Conservation (phyloP, 495 filamentous ascomycete species). For the Eremomyces bilateralis region DNA sequence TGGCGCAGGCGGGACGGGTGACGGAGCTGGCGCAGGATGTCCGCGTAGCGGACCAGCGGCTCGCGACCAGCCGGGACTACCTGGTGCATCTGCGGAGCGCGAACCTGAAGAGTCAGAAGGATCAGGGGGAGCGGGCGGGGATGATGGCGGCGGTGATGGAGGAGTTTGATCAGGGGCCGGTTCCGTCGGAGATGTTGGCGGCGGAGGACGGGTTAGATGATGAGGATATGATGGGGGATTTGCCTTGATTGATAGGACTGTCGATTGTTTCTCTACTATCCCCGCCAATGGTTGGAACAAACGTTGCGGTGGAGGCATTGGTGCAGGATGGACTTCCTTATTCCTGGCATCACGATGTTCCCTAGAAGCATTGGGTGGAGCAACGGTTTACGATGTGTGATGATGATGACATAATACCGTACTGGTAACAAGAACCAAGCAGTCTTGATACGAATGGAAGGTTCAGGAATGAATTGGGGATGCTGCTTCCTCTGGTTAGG, state of each 20-base stretch:
- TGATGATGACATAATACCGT: no score
- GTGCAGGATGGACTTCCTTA: no score
- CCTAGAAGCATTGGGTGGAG: no score
- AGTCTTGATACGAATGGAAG: no score
- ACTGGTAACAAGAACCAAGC: no score
- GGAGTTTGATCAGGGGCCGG: constrained; percentile 7
- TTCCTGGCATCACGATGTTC: no score
- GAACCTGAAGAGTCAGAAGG: constrained; percentile 9
- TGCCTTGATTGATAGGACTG: constrained; percentile 9
- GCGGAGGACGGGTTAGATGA: constrained; percentile 7
- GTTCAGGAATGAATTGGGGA: no score
- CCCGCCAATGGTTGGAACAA: no score
- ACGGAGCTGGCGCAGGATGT: not conserved
- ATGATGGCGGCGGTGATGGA: constrained; percentile 4
- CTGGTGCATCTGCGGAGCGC: constrained; percentile 11
- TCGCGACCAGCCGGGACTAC: constrained; percentile 18
- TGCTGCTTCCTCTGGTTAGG: no score
- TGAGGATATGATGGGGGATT: constrained; percentile 19
- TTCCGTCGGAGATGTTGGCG: not conserved
- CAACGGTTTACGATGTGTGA: no score
- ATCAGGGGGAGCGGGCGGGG: constrained; percentile 3
- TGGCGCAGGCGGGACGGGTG: constrained; percentile 10
- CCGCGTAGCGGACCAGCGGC: constrained; percentile 9
- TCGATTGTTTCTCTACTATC: no score
- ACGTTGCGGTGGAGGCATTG: no score